Evolutionary conservation across 306 rosid species (phyloP), one percentile per base, ranked within the genome.

Genomic region (Quercus glauca): DNA sequence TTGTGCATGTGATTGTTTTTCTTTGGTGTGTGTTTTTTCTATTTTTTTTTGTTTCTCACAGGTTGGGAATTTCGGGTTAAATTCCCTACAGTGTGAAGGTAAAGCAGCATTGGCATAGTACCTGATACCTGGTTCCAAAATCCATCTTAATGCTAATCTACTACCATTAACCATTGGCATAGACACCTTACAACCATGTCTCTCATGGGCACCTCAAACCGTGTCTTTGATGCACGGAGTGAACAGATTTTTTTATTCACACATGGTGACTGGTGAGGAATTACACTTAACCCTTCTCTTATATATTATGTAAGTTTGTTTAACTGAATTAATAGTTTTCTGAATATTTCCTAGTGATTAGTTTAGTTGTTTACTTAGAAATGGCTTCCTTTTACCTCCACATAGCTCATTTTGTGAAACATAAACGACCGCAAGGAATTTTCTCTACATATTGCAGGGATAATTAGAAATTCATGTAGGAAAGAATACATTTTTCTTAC

Each of bases 321-420:
- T 63, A 20, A 25, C 23, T 18, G 8, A 18, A 18, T 45, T 26
- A 53, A 20, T 28, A 20, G 25, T 64, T 61, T 53, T 63, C 41
- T 73, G 63, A 60, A 57, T 69, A 73, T 60, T 33, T 63, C 76
- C 67, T 63, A 65, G 68, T 49, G 57, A 25, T 56, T 28, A 69
- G 29, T 73, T 76, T 33, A 53, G 69, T 70, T 69, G 51, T 23
- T 33, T 68, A 18, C 26, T 73, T 51, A 14, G 70, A 69, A 41
- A 72, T 3, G 18, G 18, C 41, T 37, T 68, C 72, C 15, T 11
- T 68, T 68, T 65, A 31, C 45, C 45, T 65, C 5, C 49, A 17
- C 45, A 64, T 65, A 13, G 23, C 51, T 68, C 25, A 33, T 4
- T 35, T 19, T 80, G 78, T 78, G 69, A 71, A 31, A 75, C 70